Evolutionary conservation across 495 filamentous ascomycete genomes (phyloP).

Genomic region (Neurospora africana): DNA sequence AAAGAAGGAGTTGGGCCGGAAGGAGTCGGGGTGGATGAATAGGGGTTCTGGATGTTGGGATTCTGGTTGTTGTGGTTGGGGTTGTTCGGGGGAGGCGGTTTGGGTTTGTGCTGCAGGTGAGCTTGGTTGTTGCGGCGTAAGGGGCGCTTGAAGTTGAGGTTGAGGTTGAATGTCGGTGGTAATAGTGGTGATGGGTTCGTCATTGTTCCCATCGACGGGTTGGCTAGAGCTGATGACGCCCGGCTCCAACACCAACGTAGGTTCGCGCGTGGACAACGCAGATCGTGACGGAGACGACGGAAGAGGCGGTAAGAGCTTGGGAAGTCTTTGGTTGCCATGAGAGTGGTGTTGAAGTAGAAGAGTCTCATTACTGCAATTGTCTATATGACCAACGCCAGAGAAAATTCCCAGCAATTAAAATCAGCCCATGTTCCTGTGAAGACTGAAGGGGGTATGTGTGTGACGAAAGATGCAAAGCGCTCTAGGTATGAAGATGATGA

Average conservation of each 20-base stretch:
- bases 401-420: constrained; percentile 16
- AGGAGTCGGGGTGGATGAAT: constrained; percentile 64
- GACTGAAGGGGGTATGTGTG: neutral
- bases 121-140: neutral
- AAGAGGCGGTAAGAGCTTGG: neutral
- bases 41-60: constrained; percentile 16
- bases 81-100: neutral
- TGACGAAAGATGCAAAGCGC: neutral
- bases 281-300: neutral
- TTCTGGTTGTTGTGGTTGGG: neutral
- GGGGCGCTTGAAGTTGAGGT: neutral
- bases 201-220: neutral
- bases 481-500: neutral
- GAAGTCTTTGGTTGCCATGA: neutral
- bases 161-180: neutral
- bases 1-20: constrained; percentile 69
- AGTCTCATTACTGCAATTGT: constrained; percentile 28
- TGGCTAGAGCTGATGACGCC: neutral
- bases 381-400: constrained; percentile 13
- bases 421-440: constrained; percentile 18
- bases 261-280: constrained; percentile 1
- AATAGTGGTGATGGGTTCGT: neutral
- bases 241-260: neutral
- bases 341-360: constrained; percentile 9
- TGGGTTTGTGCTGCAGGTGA: neutral